These are phyloP conservation scores for Cryptococcus neoformans DNA, from an alignment of 1,284 basidiomycete species.

Conservation along the genomic window DNA sequence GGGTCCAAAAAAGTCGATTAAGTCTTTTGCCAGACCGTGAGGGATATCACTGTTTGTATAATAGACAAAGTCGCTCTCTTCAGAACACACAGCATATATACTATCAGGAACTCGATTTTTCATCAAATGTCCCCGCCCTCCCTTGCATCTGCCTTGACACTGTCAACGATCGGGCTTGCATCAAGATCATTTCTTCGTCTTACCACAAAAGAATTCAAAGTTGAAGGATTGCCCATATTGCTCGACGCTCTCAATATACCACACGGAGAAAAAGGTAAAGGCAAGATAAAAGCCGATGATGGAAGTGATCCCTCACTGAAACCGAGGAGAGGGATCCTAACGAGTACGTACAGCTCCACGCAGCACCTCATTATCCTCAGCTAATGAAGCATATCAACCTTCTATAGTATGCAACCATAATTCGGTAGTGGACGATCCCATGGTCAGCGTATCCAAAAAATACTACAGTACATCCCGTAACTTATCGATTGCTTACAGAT, in stretches of 20 bases:
- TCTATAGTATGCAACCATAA: constrained; percentile 82
- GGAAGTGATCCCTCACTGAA: background rate
- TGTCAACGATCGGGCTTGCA: constrained; percentile 58
- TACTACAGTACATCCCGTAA: background rate
- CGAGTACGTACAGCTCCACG: constrained; percentile 56
- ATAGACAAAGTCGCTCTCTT: too few species aligned
- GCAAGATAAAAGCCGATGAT: constrained; percentile 8
- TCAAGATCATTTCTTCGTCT: constrained; percentile 72
- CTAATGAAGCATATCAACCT: background rate
- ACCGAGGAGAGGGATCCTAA: constrained; percentile 66
- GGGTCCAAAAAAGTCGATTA: too few species aligned
- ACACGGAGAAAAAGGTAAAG: constrained; percentile 31
- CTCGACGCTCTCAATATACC: constrained; percentile 59
- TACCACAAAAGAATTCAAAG: constrained; percentile 61
- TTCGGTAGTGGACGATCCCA: constrained; percentile 59
- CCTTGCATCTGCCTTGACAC: constrained; percentile 34
- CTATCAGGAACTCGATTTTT: too few species aligned
- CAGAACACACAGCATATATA: too few species aligned
- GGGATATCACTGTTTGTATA: too few species aligned
- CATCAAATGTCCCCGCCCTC: background rate
- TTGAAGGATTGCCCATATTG: constrained; percentile 66
- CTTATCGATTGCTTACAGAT: constrained; percentile 53
- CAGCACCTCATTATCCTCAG: background rate
- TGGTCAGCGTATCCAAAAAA: constrained; percentile 22
- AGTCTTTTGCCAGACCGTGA: too few species aligned